Conservation (phyloP, 1,284 basidiomycete genomes). For the Cutaneotrichosporon cyanovorans region DNA sequence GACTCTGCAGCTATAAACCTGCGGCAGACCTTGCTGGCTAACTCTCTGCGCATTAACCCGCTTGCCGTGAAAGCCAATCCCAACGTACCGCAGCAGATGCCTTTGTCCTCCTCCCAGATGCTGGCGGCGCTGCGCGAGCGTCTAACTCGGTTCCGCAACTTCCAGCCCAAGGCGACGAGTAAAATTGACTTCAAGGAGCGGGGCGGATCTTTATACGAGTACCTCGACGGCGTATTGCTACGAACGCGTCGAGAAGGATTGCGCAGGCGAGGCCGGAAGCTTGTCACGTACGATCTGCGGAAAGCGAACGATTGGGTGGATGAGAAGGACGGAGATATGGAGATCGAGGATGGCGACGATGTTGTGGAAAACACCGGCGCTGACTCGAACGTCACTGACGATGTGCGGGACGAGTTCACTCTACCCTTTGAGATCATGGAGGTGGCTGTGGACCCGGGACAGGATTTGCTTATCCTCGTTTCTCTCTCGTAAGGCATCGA, state of each 20-base stretch:
- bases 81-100: slow-evolving; percentile 21
- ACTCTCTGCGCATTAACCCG: slow-evolving; percentile 59
- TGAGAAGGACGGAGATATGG: slow-evolving; percentile 2
- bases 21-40: slow-evolving; percentile 68
- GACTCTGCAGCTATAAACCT: slow-evolving; percentile 51
- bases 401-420: slow-evolving; percentile 13
- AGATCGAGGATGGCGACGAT: slow-evolving; percentile 4
- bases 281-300: slow-evolving; percentile 28
- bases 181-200: slow-evolving; percentile 29
- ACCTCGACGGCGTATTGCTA: slow-evolving; percentile 41
- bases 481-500: slow-evolving; percentile 29
- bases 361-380: slow-evolving; percentile 1
- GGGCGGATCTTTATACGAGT: slow-evolving; percentile 43
- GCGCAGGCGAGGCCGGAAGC: background rate
- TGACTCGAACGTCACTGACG: slow-evolving; percentile 1
- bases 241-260: slow-evolving; percentile 18
- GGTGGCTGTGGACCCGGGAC: slow-evolving; percentile 43
- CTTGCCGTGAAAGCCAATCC: slow-evolving; percentile 38
- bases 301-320: slow-evolving; percentile 20
- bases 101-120: slow-evolving; percentile 45
- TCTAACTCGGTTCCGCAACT: slow-evolving; percentile 34
- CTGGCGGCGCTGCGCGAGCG: slow-evolving; percentile 33
- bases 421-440: slow-evolving; percentile 38
- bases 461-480: slow-evolving; percentile 40
- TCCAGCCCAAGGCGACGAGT: slow-evolving; percentile 19